These are phyloP conservation scores for Neonectria punicea DNA, from an alignment of 2,329 filamentous ascomycete genomes.

Conservation along the genomic window DNA sequence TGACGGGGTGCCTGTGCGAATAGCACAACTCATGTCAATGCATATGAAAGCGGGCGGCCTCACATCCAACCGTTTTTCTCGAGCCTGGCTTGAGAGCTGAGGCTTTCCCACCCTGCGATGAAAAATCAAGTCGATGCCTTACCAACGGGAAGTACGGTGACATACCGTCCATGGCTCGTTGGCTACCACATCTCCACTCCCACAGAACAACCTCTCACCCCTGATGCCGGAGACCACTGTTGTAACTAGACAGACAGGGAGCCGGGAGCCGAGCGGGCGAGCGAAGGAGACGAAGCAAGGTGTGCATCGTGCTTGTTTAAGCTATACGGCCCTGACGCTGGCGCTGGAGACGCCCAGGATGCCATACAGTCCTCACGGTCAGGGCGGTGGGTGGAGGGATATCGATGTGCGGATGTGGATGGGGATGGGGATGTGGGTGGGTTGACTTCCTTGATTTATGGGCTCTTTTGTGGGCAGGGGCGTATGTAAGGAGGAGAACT, in stretches of 20 bases:
- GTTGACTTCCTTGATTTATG: neutral
- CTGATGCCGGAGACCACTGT: neutral
- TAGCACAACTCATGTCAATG: neutral
- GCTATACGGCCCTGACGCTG: neutral
- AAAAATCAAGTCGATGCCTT: neutral
- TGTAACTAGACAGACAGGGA: neutral
- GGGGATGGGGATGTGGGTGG: neutral
- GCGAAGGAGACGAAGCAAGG: neutral
- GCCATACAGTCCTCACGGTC: neutral
- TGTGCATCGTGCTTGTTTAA: slow-evolving; percentile 5
- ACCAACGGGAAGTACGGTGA: neutral
- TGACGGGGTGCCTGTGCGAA: neutral
- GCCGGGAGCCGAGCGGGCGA: neutral
- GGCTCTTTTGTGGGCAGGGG: neutral
- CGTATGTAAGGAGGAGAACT: neutral
- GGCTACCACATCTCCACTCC: neutral
- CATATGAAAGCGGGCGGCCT: neutral
- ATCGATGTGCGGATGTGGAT: neutral
- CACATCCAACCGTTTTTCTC: neutral
- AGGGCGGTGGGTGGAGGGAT: neutral
- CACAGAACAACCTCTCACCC: neutral
- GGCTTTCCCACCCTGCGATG: neutral
- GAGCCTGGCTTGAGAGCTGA: neutral
- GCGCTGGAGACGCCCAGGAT: neutral
- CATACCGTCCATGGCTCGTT: neutral